A percentile compares a stretch with the other conserved stretches of the same genome.
These are phyloP conservation scores for Sphagnurus paluster DNA, from an alignment of 1,284 basidiomycete genomes.

Conservation along the genomic window DNA sequence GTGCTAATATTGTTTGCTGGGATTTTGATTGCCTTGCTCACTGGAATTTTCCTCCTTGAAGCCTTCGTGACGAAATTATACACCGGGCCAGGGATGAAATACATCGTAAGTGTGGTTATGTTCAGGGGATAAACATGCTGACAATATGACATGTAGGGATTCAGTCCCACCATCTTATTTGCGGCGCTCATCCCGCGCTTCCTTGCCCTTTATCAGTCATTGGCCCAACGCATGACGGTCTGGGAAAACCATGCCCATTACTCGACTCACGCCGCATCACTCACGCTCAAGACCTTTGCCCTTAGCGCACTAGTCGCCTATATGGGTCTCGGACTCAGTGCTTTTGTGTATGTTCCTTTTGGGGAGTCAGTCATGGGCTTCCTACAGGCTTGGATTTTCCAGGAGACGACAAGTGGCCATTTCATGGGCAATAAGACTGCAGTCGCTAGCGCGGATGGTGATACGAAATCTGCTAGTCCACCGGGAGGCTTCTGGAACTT, in stretches of 20 bases:
- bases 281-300: slow-evolving; percentile 92
- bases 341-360: slow-evolving; percentile 92
- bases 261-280: slow-evolving; percentile 73
- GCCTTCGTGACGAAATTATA: slow-evolving; percentile 87
- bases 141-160: no score
- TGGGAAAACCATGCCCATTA: slow-evolving; percentile 93
- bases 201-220: slow-evolving; percentile 73
- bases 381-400: slow-evolving; percentile 48
- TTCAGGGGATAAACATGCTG: no score
- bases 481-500: slow-evolving; percentile 50
- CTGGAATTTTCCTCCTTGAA: slow-evolving; percentile 83
- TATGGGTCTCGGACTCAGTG: slow-evolving; percentile 80
- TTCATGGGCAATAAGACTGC: slow-evolving; percentile 18
- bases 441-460: slow-evolving; percentile 12
- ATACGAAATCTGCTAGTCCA: slow-evolving; percentile 17
- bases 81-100: slow-evolving; percentile 79
- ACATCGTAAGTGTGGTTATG: slow-evolving; percentile 79
- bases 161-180: slow-evolving; percentile 87
- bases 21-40: slow-evolving; percentile 70
- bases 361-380: slow-evolving; percentile 78
- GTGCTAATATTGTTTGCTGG: slow-evolving; percentile 77
- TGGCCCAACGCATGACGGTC: slow-evolving; percentile 72
- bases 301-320: slow-evolving; percentile 90
- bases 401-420: slow-evolving; percentile 19
- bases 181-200: slow-evolving; percentile 82